Percentiles rank a stretch among this genome's conserved stretches.
Conservation (phyloP, 176 grass and related monocot genomes). For the Avena insularis region DNA sequence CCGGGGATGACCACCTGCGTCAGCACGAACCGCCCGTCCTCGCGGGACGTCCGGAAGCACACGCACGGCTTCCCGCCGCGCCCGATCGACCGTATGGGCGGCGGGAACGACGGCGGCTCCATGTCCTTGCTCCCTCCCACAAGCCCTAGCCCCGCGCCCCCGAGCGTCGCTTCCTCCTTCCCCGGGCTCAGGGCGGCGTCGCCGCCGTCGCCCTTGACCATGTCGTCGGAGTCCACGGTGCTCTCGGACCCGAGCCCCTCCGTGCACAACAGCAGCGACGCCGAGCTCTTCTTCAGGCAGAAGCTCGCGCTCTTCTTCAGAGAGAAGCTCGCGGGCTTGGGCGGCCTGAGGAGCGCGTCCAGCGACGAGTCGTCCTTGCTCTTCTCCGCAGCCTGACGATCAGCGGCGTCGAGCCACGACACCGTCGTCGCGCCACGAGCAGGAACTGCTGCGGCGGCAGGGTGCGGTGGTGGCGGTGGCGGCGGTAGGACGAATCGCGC, state of each 20-base stretch:
- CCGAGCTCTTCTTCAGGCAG: slow-evolving; percentile 55
- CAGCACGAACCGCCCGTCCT: slow-evolving; percentile 70
- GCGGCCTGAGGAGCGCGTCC: slow-evolving; percentile 50
- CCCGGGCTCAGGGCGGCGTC: slow-evolving; percentile 11
- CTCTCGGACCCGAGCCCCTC: slow-evolving; percentile 90
- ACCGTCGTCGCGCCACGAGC: neutral
- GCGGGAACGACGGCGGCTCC: slow-evolving; percentile 55
- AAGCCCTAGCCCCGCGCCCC: neutral
- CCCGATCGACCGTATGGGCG: slow-evolving; percentile 74
- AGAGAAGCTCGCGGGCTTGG: slow-evolving; percentile 24
- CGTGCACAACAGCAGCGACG: slow-evolving; percentile 66
- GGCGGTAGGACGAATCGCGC: neutral
- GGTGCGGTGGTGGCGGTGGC: too few species aligned
- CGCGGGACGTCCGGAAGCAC: slow-evolving; percentile 63
- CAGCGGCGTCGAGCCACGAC: slow-evolving; percentile 39
- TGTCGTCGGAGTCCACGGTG: slow-evolving; percentile 57
- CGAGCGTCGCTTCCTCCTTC: neutral
- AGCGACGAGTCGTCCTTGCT: slow-evolving; percentile 63
- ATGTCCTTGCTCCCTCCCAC: neutral
- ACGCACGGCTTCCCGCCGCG: slow-evolving; percentile 62
- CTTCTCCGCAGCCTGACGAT: slow-evolving; percentile 35
- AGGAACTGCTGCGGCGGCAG: neutral
- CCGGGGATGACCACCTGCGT: slow-evolving; percentile 72
- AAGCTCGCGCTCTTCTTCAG: slow-evolving; percentile 55
- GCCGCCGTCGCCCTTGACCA: slow-evolving; percentile 53